Evolutionary conservation across 345 rosid species (phyloP), one percentile per base, ranked within the genome.

Genomic region (Gossypium herbaceum): DNA sequence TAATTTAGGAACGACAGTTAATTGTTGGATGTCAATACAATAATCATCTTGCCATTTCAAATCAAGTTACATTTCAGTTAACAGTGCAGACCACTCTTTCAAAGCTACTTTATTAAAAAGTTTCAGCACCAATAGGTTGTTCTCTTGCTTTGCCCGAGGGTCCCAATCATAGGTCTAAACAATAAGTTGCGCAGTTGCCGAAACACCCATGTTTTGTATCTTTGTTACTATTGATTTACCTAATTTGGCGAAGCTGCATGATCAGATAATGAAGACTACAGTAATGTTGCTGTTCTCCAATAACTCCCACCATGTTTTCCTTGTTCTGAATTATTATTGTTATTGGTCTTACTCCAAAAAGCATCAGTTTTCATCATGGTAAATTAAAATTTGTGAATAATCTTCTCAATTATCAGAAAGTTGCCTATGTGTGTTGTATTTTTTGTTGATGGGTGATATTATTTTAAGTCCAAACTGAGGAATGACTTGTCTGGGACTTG

Each of bases 21-120:
- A 11, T 51, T 51, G 59, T 5, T 69, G 12, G 60, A 67, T 69
- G 41, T 19, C 12, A 12, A 24, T 15, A 34, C 43, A 24, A 24
- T 60, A 50, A 4, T 41, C 22, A 7, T 19, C 12, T 68, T n/a
- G 58, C 2, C 29, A 73, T 47, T 76, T 61, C 58, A 41, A 55
- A 58, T 51, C 60, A 57, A 55, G 34, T 50, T 39, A 65, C 69
- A 48, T 74, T 58, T 19, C 34, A 13, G 27, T 68, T 22, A 80
- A 76, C 41, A 76, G 82, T 80, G 25, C 51, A 29, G 73, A 13
- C 77, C 82, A 81, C 77, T 63, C 34, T 47, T 68, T 78, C 19
- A 65, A 54, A 71, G 54, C 41, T 44, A 48, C 78, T 72, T 66
- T 78, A 39, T 73, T 17, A 24, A 52, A 58, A 57, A 54, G 47